These are phyloP conservation scores for Fusarium udum DNA, from an alignment of 2,329 filamentous ascomycete species.

Conservation along the genomic window DNA sequence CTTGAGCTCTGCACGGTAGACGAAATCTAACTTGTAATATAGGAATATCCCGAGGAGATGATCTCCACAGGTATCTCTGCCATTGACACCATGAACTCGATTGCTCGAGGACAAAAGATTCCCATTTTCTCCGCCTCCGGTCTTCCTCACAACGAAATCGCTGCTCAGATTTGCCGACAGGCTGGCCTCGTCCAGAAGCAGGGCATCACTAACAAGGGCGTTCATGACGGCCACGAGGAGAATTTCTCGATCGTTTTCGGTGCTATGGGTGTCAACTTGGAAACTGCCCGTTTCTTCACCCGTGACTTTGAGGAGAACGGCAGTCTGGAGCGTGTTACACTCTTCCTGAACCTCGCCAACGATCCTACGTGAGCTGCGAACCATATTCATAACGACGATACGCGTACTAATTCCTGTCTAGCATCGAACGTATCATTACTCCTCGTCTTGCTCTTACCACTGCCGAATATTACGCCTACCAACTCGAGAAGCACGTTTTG, in stretches of 20 bases:
- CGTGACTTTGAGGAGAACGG: constrained; percentile 99
- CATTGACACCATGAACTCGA: constrained; percentile 98
- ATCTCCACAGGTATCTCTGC: constrained; percentile 99
- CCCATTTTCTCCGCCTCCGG: constrained; percentile 98
- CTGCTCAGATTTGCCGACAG: constrained; percentile 97
- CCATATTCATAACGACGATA: background rate
- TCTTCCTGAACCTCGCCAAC: constrained; percentile 99
- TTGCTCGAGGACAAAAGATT: constrained; percentile 99
- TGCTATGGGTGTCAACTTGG: constrained; percentile 99
- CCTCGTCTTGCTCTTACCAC: constrained; percentile 97
- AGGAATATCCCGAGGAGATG: constrained; percentile 99
- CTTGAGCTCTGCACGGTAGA: background rate
- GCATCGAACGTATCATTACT: constrained; percentile 99
- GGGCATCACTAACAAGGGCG: constrained; percentile 86
- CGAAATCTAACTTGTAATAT: constrained; percentile 19
- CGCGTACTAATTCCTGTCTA: constrained; percentile 49
- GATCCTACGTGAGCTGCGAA: constrained; percentile 85
- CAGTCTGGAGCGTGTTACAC: constrained; percentile 93
- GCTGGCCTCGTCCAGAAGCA: constrained; percentile 86
- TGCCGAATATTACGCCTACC: constrained; percentile 99
- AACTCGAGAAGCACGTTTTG: constrained; percentile 99
- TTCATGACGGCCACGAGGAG: constrained; percentile 96
- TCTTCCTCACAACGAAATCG: constrained; percentile 99
- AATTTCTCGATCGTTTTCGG: constrained; percentile 99
- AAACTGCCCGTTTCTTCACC: constrained; percentile 98